These are phyloP conservation scores for Solanum medicagineum DNA, from an alignment of 257 asterid species.

Conservation along the genomic window DNA sequence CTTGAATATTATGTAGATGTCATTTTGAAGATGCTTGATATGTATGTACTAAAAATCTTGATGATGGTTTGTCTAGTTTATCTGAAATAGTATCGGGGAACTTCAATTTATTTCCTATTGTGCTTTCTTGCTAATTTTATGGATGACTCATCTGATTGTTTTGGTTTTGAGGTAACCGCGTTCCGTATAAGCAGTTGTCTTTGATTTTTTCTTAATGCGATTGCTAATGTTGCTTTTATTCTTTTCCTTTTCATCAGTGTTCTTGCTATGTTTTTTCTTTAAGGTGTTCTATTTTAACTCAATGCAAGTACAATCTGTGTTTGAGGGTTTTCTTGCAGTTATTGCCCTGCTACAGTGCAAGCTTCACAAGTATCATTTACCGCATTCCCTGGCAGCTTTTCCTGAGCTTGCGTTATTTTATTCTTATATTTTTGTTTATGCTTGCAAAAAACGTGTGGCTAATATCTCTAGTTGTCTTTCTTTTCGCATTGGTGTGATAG, in stretches of 20 bases:
- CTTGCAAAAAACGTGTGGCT: not conserved
- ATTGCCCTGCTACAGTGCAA: not conserved
- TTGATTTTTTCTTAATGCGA: not conserved
- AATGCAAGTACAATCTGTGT: not conserved
- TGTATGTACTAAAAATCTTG: not conserved
- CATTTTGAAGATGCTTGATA: not conserved
- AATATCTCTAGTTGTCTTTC: not conserved
- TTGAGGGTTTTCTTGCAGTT: not conserved
- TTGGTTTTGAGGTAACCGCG: not conserved
- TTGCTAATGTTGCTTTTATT: not conserved
- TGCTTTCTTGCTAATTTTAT: not conserved
- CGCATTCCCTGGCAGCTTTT: not conserved
- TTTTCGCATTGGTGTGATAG: constrained; percentile 16
- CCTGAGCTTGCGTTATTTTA: not conserved
- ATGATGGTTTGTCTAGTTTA: not conserved
- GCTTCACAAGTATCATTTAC: not conserved
- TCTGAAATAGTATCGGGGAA: not conserved
- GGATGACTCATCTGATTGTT: not conserved
- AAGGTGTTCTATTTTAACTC: not conserved
- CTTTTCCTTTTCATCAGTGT: not conserved
- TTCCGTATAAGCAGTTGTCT: not conserved
- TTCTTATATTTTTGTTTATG: not conserved
- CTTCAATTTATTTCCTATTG: not conserved
- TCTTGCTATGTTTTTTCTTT: not conserved
- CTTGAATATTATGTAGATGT: not conserved